Evolutionary conservation across 108 stramenopile species (phyloP), one percentile per base, ranked within the genome.

Genomic region (Nitzschia putrida): DNA sequence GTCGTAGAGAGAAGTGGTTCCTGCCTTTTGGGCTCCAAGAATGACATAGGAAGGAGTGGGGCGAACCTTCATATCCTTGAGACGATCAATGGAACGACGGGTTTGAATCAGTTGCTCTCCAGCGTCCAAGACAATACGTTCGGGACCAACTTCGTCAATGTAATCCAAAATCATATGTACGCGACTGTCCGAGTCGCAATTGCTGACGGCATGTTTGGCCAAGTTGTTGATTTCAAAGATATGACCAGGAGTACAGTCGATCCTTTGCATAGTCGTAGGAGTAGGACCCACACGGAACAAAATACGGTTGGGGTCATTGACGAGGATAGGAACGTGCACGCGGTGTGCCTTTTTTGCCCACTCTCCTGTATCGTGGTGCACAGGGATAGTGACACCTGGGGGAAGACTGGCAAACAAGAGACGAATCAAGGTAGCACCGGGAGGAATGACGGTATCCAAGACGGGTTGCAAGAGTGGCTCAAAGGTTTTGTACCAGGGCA

Each of bases 181-280:
- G 7, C 98, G 92, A 50, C 82, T 40, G 25, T 79, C 71, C 38
- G 50, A 45, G 14, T 72, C 81, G 34, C 81, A 82, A 73, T 99
- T 99, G 45, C 83, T 83, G n/a, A 98, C 98, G 29, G 90, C 79
- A 78, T 98, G 98, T 69, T 95, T 95, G 39, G 88, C 93, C 68
- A 95, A 95, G 81, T 99, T 99, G 84, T 99, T 99, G 67, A 99
- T 95, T 88, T 99, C 98, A 76, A 99, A 92, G 23, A 98, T 87
- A 43, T 88, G 82, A 29, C 97, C 98, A 20, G 91, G 92, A 38
- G 69, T 69, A 64, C 93, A 93, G 66, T 81, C 76, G 21, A 97
- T 81, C 14, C 96, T 85, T 63, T 87, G 78, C 83, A 98, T 68
- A 9, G 71, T 39, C 7, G 85, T 63, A 16, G 69, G 66, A 25